Percentiles rank a stretch among this genome's conserved stretches.
Evolutionary conservation across 805 yeast species (phyloP).

Genomic region (Nakazawaea sp.): DNA sequence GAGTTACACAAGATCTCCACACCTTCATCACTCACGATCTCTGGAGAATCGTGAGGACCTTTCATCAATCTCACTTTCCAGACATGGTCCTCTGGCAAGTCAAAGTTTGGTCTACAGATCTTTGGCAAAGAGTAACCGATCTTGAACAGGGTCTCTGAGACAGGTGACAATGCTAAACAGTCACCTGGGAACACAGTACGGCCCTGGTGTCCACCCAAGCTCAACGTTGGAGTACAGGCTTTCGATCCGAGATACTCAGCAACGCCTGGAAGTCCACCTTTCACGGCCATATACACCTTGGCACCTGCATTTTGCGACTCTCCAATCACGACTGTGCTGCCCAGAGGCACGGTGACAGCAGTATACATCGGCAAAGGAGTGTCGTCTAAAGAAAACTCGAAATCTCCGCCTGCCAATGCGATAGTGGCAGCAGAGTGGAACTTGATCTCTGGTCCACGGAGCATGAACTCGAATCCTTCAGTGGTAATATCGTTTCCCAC

Average conservation of each 20-base stretch:
- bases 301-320: conserved; percentile 13
- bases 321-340: conserved; percentile 18
- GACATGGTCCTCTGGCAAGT: conserved; percentile 10
- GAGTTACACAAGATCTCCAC: conserved; percentile 16
- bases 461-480: conserved; percentile 20
- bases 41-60: conserved; percentile 25
- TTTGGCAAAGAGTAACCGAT: conserved; percentile 15
- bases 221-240: conserved; percentile 21
- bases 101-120: conserved; percentile 14
- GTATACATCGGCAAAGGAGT: conserved; percentile 18
- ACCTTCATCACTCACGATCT: conserved; percentile 20
- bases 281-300: conserved; percentile 20
- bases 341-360: conserved; percentile 16
- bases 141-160: conserved; percentile 4
- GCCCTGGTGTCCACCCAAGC: conserved; percentile 25
- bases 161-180: conserved; percentile 15
- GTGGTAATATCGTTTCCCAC: conserved; percentile 17
- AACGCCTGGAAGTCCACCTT: conserved; percentile 24
- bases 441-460: conserved; percentile 20
- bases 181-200: conserved; percentile 22
- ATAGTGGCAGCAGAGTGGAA: conserved; percentile 19
- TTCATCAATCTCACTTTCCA: conserved; percentile 19
- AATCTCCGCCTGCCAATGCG: conserved; percentile 20
- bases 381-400: conserved; percentile 14
- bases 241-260: conserved; percentile 23